Evolutionary conservation across 2,329 filamentous ascomycete genomes (phyloP).

Genomic region (Diaporthe sp.): DNA sequence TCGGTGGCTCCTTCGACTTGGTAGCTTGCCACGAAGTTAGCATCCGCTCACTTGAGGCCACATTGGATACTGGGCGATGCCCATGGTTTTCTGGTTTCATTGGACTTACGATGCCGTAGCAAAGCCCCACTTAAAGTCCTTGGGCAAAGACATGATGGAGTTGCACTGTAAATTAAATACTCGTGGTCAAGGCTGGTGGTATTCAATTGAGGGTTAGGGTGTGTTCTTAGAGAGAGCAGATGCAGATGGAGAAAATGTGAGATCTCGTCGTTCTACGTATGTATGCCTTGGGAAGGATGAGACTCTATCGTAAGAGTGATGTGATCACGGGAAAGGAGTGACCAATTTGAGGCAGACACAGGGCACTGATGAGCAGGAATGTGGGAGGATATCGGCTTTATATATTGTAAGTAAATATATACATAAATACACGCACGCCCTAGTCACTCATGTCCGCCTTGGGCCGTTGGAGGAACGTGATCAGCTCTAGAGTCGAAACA

Average conservation of each 20-base stretch:
- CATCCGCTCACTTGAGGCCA: not conserved
- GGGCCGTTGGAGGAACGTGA: not conserved
- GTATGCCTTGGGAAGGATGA: not conserved
- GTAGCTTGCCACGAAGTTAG: constrained; percentile 68
- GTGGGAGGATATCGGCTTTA: not conserved
- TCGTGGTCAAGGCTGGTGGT: not conserved
- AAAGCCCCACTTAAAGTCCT: constrained; percentile 84
- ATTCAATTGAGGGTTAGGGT: not conserved
- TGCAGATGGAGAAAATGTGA: not conserved
- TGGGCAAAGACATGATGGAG: constrained; percentile 68
- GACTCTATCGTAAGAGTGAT: not conserved
- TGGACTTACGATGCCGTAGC: constrained; percentile 77
- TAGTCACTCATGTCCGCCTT: not conserved
- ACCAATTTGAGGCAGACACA: not conserved
- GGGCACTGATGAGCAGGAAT: not conserved
- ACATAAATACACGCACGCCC: not conserved
- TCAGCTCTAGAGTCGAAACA: constrained; percentile 14
- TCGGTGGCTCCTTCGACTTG: constrained; percentile 85
- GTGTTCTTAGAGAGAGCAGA: not conserved
- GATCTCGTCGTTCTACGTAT: not conserved
- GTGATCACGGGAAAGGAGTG: not conserved
- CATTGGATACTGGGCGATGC: not conserved
- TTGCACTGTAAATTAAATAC: not conserved
- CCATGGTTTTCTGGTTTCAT: not conserved
- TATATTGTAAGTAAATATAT: constrained; percentile 9